A percentile compares a stretch with the other conserved stretches of the same genome.
Conservation (phyloP, 2,329 filamentous ascomycete species). For the Dothideomycetidae sp. region DNA sequence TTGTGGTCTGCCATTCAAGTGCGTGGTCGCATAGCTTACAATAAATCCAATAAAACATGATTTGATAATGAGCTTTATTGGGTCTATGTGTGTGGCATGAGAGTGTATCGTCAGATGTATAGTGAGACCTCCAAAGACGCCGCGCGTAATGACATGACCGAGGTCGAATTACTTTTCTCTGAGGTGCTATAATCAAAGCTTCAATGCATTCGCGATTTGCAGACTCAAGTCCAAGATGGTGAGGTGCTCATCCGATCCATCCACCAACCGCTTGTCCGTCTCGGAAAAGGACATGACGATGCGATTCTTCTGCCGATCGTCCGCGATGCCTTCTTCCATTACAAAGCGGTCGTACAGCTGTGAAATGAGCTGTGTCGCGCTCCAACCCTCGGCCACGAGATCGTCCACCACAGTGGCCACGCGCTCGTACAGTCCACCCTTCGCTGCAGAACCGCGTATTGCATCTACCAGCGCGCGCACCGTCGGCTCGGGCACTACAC, state of each 20-base stretch:
- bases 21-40: conserved; percentile 45
- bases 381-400: conserved; percentile 94
- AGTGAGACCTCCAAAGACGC: too few species aligned
- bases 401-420: conserved; percentile 73
- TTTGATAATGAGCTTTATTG: too few species aligned
- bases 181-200: neutral
- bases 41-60: conserved; percentile 2
- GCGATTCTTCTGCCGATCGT: conserved; percentile 75
- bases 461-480: conserved; percentile 57
- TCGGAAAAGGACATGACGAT: conserved; percentile 86
- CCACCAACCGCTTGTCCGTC: conserved; percentile 82
- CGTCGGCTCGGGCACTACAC: conserved; percentile 68
- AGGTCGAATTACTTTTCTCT: neutral
- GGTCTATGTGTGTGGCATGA: too few species aligned
- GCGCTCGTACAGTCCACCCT: conserved; percentile 52
- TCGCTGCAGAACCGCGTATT: conserved; percentile 53
- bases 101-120: too few species aligned
- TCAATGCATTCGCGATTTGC: conserved; percentile 39
- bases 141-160: conserved; percentile 1
- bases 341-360: conserved; percentile 77
- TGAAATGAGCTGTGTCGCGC: conserved; percentile 70
- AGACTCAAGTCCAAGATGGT: conserved; percentile 75
- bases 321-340: conserved; percentile 53
- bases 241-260: conserved; percentile 90
- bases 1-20: conserved; percentile 66